Conservation (phyloP, 306 rosid species). For the Quercus berberidifolia region DNA sequence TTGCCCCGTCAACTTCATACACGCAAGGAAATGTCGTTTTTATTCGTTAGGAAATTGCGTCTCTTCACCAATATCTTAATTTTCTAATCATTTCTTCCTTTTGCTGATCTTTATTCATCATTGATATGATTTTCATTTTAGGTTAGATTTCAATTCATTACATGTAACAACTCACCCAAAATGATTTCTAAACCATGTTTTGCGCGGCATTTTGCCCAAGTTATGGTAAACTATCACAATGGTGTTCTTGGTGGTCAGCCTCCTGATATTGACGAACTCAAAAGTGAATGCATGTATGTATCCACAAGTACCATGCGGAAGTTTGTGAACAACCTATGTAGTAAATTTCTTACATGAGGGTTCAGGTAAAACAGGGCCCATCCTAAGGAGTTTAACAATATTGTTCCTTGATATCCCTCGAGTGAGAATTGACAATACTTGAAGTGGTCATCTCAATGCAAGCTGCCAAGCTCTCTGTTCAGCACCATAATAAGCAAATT, state of each 20-base stretch:
- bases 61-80: conserved; percentile 40
- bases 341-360: too few relatives aligned
- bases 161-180: conserved; percentile 3
- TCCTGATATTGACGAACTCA: conserved; percentile 35
- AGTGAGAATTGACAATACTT: too few relatives aligned
- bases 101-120: neutral
- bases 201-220: conserved; percentile 7
- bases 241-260: neutral
- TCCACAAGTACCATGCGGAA: neutral
- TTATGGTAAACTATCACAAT: conserved; percentile 41
- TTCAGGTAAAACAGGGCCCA: too few relatives aligned
- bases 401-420: too few relatives aligned
- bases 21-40: conserved; percentile 29
- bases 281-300: neutral
- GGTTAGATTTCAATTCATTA: conserved; percentile 45
- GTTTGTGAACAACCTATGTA: too few relatives aligned
- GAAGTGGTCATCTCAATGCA: too few relatives aligned
- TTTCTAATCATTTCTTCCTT: conserved; percentile 22
- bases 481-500: too few relatives aligned
- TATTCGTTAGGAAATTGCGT: conserved; percentile 33
- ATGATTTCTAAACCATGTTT: conserved; percentile 24
- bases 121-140: conserved; percentile 14
- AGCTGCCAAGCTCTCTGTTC: too few relatives aligned
- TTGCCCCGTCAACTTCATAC: conserved; percentile 59
- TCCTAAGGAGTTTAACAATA: too few relatives aligned